These are phyloP conservation scores for Rhizopogon salebrosus DNA, from an alignment of 768 basidiomycete genomes.

Conservation along the genomic window DNA sequence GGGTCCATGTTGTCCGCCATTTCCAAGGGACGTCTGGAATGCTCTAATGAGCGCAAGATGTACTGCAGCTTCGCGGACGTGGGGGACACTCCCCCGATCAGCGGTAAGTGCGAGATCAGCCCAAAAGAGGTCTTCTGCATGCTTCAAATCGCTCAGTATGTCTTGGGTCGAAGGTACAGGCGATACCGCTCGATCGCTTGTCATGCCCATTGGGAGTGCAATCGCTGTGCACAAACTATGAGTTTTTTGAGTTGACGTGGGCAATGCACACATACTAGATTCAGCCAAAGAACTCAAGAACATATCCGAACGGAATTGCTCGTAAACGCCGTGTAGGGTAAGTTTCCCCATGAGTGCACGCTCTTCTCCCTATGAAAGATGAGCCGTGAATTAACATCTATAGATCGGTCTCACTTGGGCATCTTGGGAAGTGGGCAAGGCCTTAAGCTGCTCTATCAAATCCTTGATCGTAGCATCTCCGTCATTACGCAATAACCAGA, in stretches of 20 bases:
- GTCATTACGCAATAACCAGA: slow-evolving; percentile 63
- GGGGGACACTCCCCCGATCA: slow-evolving; percentile 56
- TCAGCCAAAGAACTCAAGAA: slow-evolving; percentile 87
- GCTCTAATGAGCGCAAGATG: slow-evolving; percentile 67
- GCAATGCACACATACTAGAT: slow-evolving; percentile 59
- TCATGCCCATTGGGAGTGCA: slow-evolving; percentile 77
- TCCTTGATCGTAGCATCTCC: slow-evolving; percentile 44
- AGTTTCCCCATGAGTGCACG: slow-evolving; percentile 70
- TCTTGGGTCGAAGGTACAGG: slow-evolving; percentile 47
- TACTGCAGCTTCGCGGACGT: slow-evolving; percentile 70
- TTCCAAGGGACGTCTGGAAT: slow-evolving; percentile 79
- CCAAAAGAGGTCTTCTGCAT: slow-evolving; percentile 70
- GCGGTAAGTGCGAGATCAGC: slow-evolving; percentile 52
- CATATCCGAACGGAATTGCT: slow-evolving; percentile 79
- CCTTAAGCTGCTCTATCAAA: slow-evolving; percentile 53
- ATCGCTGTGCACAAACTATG: slow-evolving; percentile 50
- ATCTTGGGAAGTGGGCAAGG: slow-evolving; percentile 49
- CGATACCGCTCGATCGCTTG: slow-evolving; percentile 34
- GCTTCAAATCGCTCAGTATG: slow-evolving; percentile 53
- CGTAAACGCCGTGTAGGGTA: slow-evolving; percentile 73
- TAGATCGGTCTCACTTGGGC: slow-evolving; percentile 42
- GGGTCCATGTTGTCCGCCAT: slow-evolving; percentile 42
- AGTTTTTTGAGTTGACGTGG: background rate
- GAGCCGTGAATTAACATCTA: background rate
- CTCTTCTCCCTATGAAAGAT: slow-evolving; percentile 60